Evolutionary conservation across 2,329 filamentous ascomycete genomes (phyloP), one percentile per base, ranked within the genome.

Genomic region (Ophiocordyceps camponoti-floridani): DNA sequence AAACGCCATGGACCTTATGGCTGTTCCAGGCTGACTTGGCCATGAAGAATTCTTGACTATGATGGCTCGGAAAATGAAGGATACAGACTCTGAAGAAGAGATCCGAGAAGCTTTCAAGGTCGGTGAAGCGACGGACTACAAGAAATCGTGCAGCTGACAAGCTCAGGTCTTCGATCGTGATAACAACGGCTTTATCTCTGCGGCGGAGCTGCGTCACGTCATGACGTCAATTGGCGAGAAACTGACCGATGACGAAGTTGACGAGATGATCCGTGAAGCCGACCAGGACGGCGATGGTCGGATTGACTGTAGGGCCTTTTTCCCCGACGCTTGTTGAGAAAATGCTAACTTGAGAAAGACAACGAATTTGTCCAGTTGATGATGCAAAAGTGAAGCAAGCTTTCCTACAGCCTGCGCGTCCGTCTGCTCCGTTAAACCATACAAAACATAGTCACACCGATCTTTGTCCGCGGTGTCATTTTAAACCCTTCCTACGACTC

Each of bases 11-110:
- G 30, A 12, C 9, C 4, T 23, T 10, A 6, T 33, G 14, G 19
- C 19, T 31, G 30, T 4, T 13, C 19, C 10, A 26, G 23, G 16
- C 27, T 41, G 35, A 44, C 37, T 41, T 16, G 13, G 13, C 9
- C 38, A 26, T 19, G 43, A 58, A 89, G 84, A 91, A 61, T 91
- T 91, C 66, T 71, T 91, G 49, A 91, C 84, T 51, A 91, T 91
- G 84, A 91, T 91, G 84, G 84, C 84, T 48, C 78, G 84, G 59
- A 91, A 91, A 70, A 91, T 91, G 84, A 89, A 89, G 73, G 84
- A 89, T 58, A 91, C 84, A 54, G 84, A 91, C 60, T 89, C 84
- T 43, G 84, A 91, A 66, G 84, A 91, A 67, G 84, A 91, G 63
- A 91, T 91, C 55, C 78, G 84, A 56, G 84, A 89, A 64, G 84